Percentiles rank a stretch among this genome's conserved stretches.
These are phyloP conservation scores for Aspergillus viridinutans DNA, from an alignment of 2,329 filamentous ascomycete species.

Conservation along the genomic window DNA sequence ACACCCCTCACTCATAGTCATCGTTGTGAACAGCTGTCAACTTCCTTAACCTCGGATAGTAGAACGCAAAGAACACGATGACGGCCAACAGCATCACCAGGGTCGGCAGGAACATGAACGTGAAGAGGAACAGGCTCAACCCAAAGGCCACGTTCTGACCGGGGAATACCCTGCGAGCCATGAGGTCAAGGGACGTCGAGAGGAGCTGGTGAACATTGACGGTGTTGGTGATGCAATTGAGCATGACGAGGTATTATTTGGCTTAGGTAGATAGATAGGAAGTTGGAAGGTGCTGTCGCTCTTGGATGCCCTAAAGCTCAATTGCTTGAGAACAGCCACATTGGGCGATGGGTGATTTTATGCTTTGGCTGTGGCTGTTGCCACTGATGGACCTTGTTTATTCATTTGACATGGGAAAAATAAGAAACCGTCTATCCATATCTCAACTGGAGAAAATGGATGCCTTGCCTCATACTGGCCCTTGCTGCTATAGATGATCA, in stretches of 20 bases:
- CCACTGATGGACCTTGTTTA: not conserved
- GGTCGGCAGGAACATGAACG: conserved; percentile 34
- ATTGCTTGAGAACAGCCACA: not conserved
- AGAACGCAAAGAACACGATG: conserved; percentile 27
- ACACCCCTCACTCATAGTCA: not conserved
- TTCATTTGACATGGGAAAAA: not conserved
- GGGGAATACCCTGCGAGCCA: conserved; percentile 26
- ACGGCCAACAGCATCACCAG: conserved; percentile 29
- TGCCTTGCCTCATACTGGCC: not conserved
- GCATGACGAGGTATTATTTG: not conserved
- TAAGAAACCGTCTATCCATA: too few species aligned
- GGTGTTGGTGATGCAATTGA: conserved; percentile 4
- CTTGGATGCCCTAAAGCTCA: not conserved
- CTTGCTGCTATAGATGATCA: not conserved
- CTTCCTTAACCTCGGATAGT: conserved; percentile 26
- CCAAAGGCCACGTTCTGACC: conserved; percentile 26
- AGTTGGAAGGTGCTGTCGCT: not conserved
- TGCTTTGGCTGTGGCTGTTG: not conserved
- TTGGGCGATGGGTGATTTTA: not conserved
- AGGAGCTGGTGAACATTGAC: conserved; percentile 7
- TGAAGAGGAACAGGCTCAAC: conserved; percentile 29
- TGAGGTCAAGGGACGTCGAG: conserved; percentile 18
- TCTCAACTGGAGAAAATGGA: not conserved
- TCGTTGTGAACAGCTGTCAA: not conserved
- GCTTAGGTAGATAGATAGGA: not conserved